Percentiles rank a stretch among this genome's conserved stretches.
phyloP scores from a whole-genome alignment of 495 filamentous ascomycete species.

The Tuber indicum region DNA sequence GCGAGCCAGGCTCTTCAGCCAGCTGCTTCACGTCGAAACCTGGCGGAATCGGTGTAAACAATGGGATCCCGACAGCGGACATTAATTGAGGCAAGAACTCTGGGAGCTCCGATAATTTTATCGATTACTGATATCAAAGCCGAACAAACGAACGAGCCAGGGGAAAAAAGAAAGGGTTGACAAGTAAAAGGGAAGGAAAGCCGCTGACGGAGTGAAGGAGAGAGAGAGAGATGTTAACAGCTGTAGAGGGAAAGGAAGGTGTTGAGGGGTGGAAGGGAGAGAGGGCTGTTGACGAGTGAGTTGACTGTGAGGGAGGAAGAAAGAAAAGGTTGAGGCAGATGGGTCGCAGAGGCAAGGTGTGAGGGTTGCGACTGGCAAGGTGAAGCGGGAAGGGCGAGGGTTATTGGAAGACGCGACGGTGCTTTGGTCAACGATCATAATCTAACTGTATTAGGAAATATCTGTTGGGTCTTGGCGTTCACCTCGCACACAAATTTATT shows the following conservation, averaged over 20 bases:
- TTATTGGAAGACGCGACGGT: not conserved
- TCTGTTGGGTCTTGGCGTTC: not conserved
- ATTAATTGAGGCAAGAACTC: not conserved
- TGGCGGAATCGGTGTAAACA: slow-evolving; percentile 78
- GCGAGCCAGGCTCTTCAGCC: slow-evolving; percentile 62
- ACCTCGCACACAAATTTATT: not conserved
- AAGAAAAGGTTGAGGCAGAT: not conserved
- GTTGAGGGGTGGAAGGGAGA: not conserved
- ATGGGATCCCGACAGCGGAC: slow-evolving; percentile 19
- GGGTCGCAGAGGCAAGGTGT: not conserved
- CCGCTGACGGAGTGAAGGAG: not conserved
- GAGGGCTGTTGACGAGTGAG: not conserved
- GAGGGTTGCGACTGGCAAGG: not conserved
- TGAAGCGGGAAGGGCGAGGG: not conserved
- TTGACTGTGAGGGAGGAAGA: not conserved
- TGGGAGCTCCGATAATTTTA: not conserved
- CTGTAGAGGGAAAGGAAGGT: not conserved
- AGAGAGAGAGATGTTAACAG: not conserved
- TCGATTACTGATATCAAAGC: not conserved
- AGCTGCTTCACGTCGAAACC: slow-evolving; percentile 67
- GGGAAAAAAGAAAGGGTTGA: not conserved
- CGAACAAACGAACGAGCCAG: not conserved
- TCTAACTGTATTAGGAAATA: not conserved
- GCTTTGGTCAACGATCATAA: not conserved
- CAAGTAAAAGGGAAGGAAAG: not conserved